Percentiles rank a stretch among this genome's conserved stretches.
Conservation (phyloP, 2,329 filamentous ascomycete species). For the Raffaelea arxii region DNA sequence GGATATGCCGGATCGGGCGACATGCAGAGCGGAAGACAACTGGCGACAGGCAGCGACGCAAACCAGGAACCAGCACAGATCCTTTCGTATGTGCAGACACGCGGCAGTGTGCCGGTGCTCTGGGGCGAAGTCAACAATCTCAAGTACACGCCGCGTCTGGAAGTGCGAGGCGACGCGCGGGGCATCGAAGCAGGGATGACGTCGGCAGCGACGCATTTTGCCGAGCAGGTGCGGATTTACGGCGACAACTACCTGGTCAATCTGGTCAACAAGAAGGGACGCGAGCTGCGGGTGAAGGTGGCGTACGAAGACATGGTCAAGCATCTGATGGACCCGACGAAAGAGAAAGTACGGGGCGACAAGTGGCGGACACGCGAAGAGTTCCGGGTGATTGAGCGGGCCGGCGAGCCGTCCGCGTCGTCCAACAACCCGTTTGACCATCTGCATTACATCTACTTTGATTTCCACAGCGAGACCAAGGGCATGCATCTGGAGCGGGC, state of each 20-base stretch:
- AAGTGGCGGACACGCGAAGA: constrained; percentile 67
- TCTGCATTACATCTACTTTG: constrained; percentile 95
- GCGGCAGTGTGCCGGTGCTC: constrained; percentile 89
- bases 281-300: constrained; percentile 80
- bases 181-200: constrained; percentile 70
- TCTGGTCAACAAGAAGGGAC: constrained; percentile 89
- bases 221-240: constrained; percentile 86
- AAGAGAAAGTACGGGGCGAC: constrained; percentile 57
- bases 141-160: constrained; percentile 81
- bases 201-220: constrained; percentile 78
- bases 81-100: constrained; percentile 89
- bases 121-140: constrained; percentile 96
- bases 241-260: constrained; percentile 98
- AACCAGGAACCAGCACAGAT: constrained; percentile 61
- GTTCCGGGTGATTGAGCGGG: constrained; percentile 64
- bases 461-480: constrained; percentile 97
- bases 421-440: constrained; percentile 60
- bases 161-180: constrained; percentile 77
- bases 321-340: constrained; percentile 59
- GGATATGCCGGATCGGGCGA: constrained; percentile 71
- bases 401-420: constrained; percentile 16
- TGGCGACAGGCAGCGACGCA: constrained; percentile 31
- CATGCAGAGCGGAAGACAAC: constrained; percentile 60
- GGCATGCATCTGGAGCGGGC: constrained; percentile 89
- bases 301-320: constrained; percentile 89